Conservation (phyloP, 805 yeast species). For the Candida hispaniensis region DNA sequence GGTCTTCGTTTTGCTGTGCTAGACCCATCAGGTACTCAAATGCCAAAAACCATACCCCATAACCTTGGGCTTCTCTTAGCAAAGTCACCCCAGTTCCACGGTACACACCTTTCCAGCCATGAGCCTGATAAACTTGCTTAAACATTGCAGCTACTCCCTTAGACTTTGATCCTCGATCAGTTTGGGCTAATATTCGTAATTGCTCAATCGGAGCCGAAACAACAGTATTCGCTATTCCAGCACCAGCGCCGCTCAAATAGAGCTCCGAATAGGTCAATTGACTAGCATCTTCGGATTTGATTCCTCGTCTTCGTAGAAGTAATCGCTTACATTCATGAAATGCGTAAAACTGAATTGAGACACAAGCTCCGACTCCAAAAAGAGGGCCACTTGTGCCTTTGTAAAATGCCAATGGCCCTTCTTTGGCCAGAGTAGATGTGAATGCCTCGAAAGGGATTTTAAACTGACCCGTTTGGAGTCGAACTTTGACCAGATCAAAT, state of each 20-base stretch:
- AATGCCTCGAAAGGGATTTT: conserved; percentile 42
- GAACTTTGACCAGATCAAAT: conserved; percentile 58
- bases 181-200: conserved; percentile 49
- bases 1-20: conserved; percentile 18
- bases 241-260: conserved; percentile 52
- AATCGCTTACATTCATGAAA: conserved; percentile 61
- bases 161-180: no score
- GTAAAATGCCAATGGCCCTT: conserved; percentile 54
- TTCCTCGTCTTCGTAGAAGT: conserved; percentile 30
- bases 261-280: conserved; percentile 43
- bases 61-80: conserved; percentile 55
- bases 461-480: conserved; percentile 60
- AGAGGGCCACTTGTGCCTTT: conserved; percentile 63
- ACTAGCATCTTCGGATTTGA: conserved; percentile 14
- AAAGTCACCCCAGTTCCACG: conserved; percentile 48
- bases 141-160: conserved; percentile 22
- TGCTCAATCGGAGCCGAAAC: conserved; percentile 59
- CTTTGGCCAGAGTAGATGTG: conserved; percentile 43
- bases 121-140: conserved; percentile 46
- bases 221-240: conserved; percentile 56
- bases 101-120: conserved; percentile 36
- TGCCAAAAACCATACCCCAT: conserved; percentile 63
- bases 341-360: conserved; percentile 58
- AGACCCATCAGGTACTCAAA: conserved; percentile 47
- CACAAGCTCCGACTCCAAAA: conserved; percentile 60